Evolutionary conservation across 441 rosid species (phyloP).

Genomic region (Populus trichocarpa): DNA sequence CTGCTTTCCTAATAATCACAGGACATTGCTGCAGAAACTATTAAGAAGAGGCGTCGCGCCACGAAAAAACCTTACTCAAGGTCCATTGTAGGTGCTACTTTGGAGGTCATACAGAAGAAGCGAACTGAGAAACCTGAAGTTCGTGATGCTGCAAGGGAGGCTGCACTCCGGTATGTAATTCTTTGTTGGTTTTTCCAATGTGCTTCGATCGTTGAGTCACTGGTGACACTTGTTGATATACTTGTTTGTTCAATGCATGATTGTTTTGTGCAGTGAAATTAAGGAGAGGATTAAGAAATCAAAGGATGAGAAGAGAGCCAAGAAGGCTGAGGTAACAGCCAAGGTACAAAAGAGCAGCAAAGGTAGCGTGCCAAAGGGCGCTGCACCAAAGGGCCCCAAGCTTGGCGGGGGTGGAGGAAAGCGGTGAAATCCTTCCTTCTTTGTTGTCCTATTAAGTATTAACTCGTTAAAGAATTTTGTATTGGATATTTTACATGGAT

Average conservation of each 20-base stretch:
- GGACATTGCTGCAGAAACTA: slow-evolving; percentile 46
- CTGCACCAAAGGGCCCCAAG: slow-evolving; percentile 29
- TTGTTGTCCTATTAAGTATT: too few species aligned
- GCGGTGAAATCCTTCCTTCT: slow-evolving; percentile 14
- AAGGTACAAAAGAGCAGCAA: slow-evolving; percentile 58
- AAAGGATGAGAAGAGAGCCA: slow-evolving; percentile 79
- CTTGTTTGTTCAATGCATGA: not conserved
- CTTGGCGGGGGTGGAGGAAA: too few species aligned
- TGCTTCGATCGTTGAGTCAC: too few species aligned
- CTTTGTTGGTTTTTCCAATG: not conserved
- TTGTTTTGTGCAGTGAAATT: slow-evolving; percentile 45
- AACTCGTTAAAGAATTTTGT: not conserved
- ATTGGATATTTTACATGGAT: not conserved
- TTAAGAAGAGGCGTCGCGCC: slow-evolving; percentile 44
- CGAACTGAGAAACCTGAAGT: slow-evolving; percentile 59
- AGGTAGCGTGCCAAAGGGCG: slow-evolving; percentile 40
- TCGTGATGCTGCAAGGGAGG: slow-evolving; percentile 54
- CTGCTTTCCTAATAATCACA: not conserved
- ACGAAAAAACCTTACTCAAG: slow-evolving; percentile 30
- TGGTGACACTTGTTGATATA: too few species aligned
- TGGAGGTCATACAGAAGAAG: slow-evolving; percentile 53
- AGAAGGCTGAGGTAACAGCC: slow-evolving; percentile 57
- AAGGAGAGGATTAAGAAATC: slow-evolving; percentile 86
- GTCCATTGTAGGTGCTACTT: slow-evolving; percentile 39
- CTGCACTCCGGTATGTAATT: slow-evolving; percentile 41